Percentiles rank a stretch among this genome's conserved stretches.
Conservation (phyloP, 495 filamentous ascomycete species). For the Lentithecium fluviatile region DNA sequence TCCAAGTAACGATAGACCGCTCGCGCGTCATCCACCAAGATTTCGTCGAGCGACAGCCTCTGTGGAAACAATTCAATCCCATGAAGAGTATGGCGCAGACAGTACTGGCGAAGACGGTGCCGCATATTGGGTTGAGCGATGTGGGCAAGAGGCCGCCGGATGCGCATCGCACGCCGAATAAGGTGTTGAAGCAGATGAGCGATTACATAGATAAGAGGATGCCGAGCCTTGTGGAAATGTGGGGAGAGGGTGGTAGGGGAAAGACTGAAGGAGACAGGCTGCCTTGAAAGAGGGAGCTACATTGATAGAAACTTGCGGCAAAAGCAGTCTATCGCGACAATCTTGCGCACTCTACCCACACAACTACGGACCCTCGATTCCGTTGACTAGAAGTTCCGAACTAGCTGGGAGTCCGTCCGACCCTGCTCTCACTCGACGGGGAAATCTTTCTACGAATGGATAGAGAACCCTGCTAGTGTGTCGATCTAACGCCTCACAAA, state of each 20-base stretch:
- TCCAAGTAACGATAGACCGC: slow-evolving; percentile 34
- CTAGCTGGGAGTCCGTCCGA: no score
- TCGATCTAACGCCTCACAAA: no score
- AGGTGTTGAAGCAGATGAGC: slow-evolving; percentile 28
- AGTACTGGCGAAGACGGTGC: slow-evolving; percentile 38
- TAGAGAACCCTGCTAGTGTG: no score
- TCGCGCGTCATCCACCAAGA: slow-evolving; percentile 43
- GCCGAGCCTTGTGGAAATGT: slow-evolving; percentile 36
- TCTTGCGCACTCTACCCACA: no score
- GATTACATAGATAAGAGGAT: slow-evolving; percentile 11
- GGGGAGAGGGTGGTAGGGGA: slow-evolving; percentile 23
- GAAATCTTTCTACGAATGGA: no score
- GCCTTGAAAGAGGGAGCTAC: no score
- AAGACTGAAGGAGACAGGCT: background rate
- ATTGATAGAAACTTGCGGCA: no score
- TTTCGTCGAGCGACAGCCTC: slow-evolving; percentile 44
- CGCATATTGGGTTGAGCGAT: slow-evolving; percentile 40
- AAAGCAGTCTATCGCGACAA: no score
- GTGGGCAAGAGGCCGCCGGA: slow-evolving; percentile 33
- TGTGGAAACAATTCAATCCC: slow-evolving; percentile 41
- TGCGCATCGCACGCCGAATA: slow-evolving; percentile 32
- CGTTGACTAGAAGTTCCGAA: no score
- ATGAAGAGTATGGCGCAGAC: slow-evolving; percentile 35
- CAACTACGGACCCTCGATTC: no score
- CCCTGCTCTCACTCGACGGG: no score